Evolutionary conservation across 129 eudicot species (phyloP).

Genomic region (Mikania micrantha): DNA sequence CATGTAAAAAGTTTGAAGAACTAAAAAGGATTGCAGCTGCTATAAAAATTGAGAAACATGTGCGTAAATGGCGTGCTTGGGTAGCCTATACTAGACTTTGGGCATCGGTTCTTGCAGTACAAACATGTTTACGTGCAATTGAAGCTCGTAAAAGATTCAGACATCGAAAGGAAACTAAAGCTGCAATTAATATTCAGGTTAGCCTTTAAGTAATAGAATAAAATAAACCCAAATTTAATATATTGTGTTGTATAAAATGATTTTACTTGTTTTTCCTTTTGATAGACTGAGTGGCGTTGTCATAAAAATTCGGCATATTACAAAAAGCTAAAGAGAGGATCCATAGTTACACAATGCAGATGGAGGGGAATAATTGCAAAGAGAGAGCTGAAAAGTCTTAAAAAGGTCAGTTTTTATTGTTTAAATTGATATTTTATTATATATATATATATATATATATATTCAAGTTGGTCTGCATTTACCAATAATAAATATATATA

Average conservation of each 20-base stretch:
- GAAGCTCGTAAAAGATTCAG: constrained; percentile 64
- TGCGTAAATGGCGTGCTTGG: constrained; percentile 59
- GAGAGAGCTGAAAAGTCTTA: constrained; percentile 70
- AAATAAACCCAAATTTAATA: not conserved
- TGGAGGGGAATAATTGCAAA: constrained; percentile 87
- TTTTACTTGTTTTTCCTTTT: not conserved
- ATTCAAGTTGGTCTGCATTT: not conserved
- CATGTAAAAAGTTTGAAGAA: constrained; percentile 41
- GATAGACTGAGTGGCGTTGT: constrained; percentile 85
- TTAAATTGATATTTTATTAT: not conserved
- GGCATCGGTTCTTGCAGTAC: constrained; percentile 57
- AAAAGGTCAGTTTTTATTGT: constrained; percentile 46
- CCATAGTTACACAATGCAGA: constrained; percentile 69
- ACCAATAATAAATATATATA: not conserved
- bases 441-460: not conserved
- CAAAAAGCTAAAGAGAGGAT: constrained; percentile 61
- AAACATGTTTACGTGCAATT: constrained; percentile 66
- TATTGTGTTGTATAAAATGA: not conserved
- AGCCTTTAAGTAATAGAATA: not conserved
- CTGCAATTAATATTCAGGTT: constrained; percentile 86
- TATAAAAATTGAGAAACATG: constrained; percentile 52
- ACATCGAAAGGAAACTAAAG: constrained; percentile 59
- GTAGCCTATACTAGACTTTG: constrained; percentile 51
- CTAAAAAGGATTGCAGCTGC: constrained; percentile 72
- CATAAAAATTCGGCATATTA: constrained; percentile 59